Evolutionary conservation across 2,329 filamentous ascomycete genomes (phyloP).

Genomic region (Domatiomyces globalis): DNA sequence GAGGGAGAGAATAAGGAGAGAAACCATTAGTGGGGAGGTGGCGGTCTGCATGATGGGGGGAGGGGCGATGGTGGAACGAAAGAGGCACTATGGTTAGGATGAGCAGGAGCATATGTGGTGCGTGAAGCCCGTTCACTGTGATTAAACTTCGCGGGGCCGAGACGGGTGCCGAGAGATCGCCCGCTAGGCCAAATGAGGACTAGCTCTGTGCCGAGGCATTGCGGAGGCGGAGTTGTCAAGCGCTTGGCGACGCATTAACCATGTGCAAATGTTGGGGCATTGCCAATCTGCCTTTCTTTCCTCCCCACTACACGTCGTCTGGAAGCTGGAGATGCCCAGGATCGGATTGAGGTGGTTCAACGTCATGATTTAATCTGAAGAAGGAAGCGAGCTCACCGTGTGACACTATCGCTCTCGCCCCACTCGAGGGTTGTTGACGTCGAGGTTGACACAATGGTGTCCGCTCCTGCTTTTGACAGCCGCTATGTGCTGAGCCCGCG

Average conservation of each 20-base stretch:
- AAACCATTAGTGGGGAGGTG: background rate
- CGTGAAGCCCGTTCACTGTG: background rate
- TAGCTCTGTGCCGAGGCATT: background rate
- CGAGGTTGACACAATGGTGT: background rate
- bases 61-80: background rate
- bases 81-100: background rate
- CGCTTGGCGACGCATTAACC: background rate
- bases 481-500: conserved; percentile 13
- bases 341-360: no score
- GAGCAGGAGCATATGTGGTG: background rate
- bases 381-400: no score
- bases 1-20: conserved; percentile 1
- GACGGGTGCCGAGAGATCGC: no score
- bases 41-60: conserved; percentile 1
- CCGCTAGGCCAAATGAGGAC: background rate
- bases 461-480: background rate
- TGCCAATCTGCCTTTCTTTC: background rate
- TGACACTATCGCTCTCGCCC: no score
- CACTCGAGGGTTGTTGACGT: no score
- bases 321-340: no score
- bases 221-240: background rate
- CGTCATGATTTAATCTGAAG: no score
- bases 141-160: background rate
- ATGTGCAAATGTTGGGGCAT: background rate
- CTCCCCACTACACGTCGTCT: background rate